Base-by-base conservation (phyloP, 129 eudicot genomes). In the Centaurea solstitialis region DNA sequence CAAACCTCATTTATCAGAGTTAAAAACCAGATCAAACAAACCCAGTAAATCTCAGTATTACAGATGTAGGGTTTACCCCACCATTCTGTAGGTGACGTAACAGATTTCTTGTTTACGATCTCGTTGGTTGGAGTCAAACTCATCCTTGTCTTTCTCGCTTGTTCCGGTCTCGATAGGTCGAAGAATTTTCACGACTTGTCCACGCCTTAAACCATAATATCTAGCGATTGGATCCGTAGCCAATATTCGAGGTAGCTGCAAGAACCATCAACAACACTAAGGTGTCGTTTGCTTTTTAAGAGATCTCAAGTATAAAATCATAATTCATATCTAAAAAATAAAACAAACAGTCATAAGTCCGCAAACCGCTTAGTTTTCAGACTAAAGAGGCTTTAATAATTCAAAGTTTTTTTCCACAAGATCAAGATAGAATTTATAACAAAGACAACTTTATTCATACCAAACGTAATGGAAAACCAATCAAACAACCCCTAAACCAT, bases 81-180 rank as follows among this genome's bases (percentile, higher is more conserved):
- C 86, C 22, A 83, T 72, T 77, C 86, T 83, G 69, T 83, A 83
- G 18, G 78, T 83, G 22, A 83, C 70, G 22, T 77, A 83, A 74
- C 79, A 71, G 17, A 83, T 83, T 74, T 77, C 86, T 26, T 72
- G 53, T 70, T 83, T 72, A 33, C 79, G 86, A 12, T 83, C 82
- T 43, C 74, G 73, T 62, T 72, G 72, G 28, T 72, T 83, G 9
- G 86, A 77, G 17, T 83, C 86, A 28, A 83, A 83, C 4, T 77
- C 86, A 64, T 83, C 86, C 62, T 83, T 83, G 62, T 83, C 82
- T 77, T 71, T 83, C 62, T 77, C 75, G 6, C 82, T 83, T 24
- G 86, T 83, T 74, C 86, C 86, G 0, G 86, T 83, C 73, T 83
- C 86, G 10, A 83, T 83, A 21, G 86, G 82, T 78, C 86, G 73